These are phyloP conservation scores for Candida sonorensis DNA, from an alignment of 805 yeast species.

Conservation along the genomic window DNA sequence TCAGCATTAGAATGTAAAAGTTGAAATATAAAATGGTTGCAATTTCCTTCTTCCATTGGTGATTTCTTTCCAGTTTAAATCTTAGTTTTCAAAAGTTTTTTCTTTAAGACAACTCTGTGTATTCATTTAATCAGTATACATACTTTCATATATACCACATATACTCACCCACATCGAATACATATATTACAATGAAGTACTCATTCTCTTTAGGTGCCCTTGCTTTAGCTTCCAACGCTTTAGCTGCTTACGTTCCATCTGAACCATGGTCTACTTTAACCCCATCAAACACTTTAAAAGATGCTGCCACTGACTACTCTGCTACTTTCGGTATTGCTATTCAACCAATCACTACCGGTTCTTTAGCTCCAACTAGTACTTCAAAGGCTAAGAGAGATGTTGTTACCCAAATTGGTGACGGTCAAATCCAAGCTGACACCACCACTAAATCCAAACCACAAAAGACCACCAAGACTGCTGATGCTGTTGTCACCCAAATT, in stretches of 20 bases:
- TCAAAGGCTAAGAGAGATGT: conserved; percentile 29
- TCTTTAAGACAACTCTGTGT: no score
- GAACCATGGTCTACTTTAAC: conserved; percentile 64
- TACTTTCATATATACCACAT: no score
- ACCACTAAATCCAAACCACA: conserved; percentile 19
- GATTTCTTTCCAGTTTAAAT: not conserved
- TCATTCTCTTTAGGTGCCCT: conserved; percentile 30
- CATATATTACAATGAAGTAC: conserved; percentile 32
- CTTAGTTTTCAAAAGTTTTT: no score
- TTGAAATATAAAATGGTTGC: not conserved
- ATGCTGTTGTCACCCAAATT: conserved; percentile 8
- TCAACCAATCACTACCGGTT: conserved; percentile 35
- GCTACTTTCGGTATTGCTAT: conserved; percentile 67
- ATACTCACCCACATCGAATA: not conserved
- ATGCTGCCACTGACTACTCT: conserved; percentile 46
- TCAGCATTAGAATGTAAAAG: no score
- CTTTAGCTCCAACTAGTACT: conserved; percentile 24
- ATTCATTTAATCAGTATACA: no score
- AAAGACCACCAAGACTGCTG: conserved; percentile 27
- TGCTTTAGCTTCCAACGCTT: conserved; percentile 35
- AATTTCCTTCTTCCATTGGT: not conserved
- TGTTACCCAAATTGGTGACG: conserved; percentile 47
- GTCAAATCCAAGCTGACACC: conserved; percentile 44
- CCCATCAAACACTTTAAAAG: conserved; percentile 45
- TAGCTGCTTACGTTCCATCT: conserved; percentile 52